Percentiles rank a stretch among this genome's conserved stretches.
phyloP scores from a whole-genome alignment of 179 eudicot species.

The Silene noctiflora region DNA sequence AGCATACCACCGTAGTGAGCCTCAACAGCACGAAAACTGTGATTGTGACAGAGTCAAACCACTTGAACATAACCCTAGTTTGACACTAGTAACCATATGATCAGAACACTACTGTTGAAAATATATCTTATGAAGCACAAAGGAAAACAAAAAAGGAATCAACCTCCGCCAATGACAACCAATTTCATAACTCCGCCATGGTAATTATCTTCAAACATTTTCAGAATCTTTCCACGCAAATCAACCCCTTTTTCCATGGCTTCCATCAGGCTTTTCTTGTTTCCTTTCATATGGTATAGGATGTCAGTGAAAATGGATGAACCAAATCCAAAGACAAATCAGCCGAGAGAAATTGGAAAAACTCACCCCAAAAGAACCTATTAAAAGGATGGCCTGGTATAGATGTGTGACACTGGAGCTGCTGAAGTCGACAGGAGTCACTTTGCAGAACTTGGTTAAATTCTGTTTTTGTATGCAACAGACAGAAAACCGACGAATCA shows the following conservation, averaged over 20 bases:
- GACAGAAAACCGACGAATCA: neutral
- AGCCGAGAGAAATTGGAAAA: constrained; percentile 10
- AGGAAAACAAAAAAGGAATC: constrained; percentile 12
- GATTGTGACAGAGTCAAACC: neutral
- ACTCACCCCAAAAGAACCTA: constrained; percentile 86
- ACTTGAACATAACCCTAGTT: neutral
- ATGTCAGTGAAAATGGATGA: constrained; percentile 12
- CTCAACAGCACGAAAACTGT: neutral
- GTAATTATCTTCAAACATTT: constrained; percentile 66
- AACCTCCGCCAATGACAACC: constrained; percentile 93
- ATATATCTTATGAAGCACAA: constrained; percentile 8
- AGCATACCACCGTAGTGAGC: neutral
- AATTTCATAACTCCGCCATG: constrained; percentile 74
- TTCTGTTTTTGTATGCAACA: constrained; percentile 37
- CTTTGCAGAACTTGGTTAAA: constrained; percentile 92
- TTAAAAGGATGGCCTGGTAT: constrained; percentile 72
- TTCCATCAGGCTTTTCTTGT: constrained; percentile 85
- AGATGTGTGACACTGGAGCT: constrained; percentile 88
- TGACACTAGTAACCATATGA: neutral
- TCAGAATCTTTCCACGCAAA: constrained; percentile 69
- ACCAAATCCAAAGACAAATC: constrained; percentile 8
- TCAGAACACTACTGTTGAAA: neutral
- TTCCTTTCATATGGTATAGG: constrained; percentile 45
- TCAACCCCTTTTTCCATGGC: constrained; percentile 88
- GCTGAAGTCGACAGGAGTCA: constrained; percentile 94